These are phyloP conservation scores for Quillaja saponaria DNA, from an alignment of 306 rosid genomes.

Conservation along the genomic window DNA sequence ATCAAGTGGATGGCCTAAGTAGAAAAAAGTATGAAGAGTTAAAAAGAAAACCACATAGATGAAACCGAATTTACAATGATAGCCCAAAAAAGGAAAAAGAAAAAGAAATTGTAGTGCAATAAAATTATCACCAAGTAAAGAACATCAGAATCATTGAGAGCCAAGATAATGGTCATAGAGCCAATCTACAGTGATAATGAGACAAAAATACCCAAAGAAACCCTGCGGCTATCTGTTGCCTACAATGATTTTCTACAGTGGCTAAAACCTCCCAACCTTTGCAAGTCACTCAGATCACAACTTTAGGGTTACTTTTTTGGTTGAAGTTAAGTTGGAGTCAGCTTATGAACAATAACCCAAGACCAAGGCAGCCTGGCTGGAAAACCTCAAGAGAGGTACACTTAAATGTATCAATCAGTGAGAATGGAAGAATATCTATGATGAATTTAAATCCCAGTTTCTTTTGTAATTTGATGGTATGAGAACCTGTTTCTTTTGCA, in stretches of 20 bases:
- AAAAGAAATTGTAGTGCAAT: not conserved
- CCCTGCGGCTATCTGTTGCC: not conserved
- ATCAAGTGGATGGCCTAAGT: slow-evolving; percentile 50
- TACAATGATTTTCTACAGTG: not conserved
- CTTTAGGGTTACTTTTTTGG: no score
- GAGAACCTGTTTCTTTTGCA: no score
- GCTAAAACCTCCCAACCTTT: no score
- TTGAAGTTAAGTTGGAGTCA: no score
- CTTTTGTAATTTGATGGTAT: no score
- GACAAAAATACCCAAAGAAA: not conserved
- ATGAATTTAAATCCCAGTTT: no score
- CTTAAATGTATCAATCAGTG: no score
- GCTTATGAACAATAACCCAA: no score
- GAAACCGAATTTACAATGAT: slow-evolving; percentile 12
- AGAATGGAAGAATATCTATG: no score
- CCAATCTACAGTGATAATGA: not conserved
- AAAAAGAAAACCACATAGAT: not conserved
- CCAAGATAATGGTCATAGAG: not conserved
- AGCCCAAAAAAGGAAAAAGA: not conserved
- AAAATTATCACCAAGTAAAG: not conserved
- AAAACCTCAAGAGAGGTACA: no score
- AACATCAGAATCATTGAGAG: slow-evolving; percentile 11
- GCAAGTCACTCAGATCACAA: no score
- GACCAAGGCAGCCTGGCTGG: no score
- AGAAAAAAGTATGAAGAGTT: slow-evolving; percentile 26